Conservation (phyloP, 352 stramenopile species). For the Globisporangium emineosum region DNA sequence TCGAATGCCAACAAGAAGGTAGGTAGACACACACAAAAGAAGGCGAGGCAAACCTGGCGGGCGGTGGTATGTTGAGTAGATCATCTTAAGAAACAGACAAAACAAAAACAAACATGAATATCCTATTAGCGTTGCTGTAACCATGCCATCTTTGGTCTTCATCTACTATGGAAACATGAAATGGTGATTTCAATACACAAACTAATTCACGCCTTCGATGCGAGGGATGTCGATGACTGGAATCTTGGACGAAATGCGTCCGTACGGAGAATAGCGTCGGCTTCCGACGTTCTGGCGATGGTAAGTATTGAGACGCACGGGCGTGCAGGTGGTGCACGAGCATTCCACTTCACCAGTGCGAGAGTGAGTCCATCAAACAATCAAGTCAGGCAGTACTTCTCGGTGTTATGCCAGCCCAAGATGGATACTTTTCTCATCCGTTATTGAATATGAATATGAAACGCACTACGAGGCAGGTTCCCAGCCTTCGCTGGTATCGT, state of each 20-base stretch:
- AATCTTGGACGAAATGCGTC: too few species aligned
- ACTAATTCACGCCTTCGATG: too few species aligned
- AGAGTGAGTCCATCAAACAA: too few species aligned
- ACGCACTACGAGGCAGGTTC: background rate
- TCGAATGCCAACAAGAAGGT: background rate
- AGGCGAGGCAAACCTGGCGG: background rate
- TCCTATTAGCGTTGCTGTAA: constrained; percentile 5
- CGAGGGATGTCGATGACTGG: too few species aligned
- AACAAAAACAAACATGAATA: constrained; percentile 11
- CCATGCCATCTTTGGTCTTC: background rate
- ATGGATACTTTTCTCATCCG: background rate
- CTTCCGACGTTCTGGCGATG: too few species aligned
- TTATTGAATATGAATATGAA: background rate
- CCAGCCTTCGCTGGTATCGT: background rate
- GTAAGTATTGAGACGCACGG: too few species aligned
- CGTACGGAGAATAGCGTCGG: too few species aligned
- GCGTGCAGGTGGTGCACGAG: too few species aligned
- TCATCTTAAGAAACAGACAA: background rate
- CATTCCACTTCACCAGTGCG: too few species aligned
- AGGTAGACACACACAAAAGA: background rate
- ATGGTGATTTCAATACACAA: too few species aligned
- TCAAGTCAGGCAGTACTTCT: too few species aligned
- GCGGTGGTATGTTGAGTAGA: background rate
- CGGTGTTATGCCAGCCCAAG: too few species aligned
- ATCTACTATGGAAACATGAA: background rate